phyloP scores from a whole-genome alignment of 2,329 filamentous ascomycete species.

The Exophiala spinifera region DNA sequence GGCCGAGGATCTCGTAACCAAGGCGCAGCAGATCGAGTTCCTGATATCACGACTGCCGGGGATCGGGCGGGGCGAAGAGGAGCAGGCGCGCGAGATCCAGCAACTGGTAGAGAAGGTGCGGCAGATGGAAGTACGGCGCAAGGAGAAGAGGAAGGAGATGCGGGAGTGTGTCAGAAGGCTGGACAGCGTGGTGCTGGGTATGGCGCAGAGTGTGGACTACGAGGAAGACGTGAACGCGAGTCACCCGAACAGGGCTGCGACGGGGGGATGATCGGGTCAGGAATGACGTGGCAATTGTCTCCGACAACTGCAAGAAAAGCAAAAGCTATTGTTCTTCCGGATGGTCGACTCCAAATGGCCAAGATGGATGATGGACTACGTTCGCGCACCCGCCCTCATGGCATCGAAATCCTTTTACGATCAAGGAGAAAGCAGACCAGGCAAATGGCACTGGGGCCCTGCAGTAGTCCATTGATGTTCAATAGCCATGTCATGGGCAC shows the following conservation, averaged over 20 bases:
- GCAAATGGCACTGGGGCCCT: neutral
- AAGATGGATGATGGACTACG: too few species aligned
- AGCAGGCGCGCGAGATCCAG: constrained; percentile 44
- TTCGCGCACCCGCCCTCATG: too few species aligned
- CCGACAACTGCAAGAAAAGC: neutral
- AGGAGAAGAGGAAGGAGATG: constrained; percentile 42
- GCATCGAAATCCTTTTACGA: too few species aligned
- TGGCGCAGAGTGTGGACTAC: constrained; percentile 27
- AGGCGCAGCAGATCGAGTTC: constrained; percentile 51
- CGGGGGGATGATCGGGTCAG: too few species aligned
- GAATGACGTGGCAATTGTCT: too few species aligned
- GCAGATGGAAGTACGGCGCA: constrained; percentile 43
- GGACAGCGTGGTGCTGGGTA: constrained; percentile 37
- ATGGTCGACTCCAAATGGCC: too few species aligned
- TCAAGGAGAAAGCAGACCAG: too few species aligned
- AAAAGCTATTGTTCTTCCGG: too few species aligned
- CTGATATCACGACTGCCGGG: constrained; percentile 47
- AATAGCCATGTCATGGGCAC: neutral
- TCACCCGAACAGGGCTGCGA: neutral
- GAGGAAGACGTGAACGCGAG: neutral
- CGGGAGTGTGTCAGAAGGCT: constrained; percentile 39
- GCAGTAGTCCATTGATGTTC: neutral
- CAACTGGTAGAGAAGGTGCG: constrained; percentile 44
- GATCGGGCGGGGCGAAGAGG: constrained; percentile 42
- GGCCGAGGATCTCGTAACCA: constrained; percentile 48